Percentiles rank a stretch among this genome's conserved stretches.
Evolutionary conservation across 192 early-diverging fungal genomes (phyloP).

Genomic region (Backusella circina): DNA sequence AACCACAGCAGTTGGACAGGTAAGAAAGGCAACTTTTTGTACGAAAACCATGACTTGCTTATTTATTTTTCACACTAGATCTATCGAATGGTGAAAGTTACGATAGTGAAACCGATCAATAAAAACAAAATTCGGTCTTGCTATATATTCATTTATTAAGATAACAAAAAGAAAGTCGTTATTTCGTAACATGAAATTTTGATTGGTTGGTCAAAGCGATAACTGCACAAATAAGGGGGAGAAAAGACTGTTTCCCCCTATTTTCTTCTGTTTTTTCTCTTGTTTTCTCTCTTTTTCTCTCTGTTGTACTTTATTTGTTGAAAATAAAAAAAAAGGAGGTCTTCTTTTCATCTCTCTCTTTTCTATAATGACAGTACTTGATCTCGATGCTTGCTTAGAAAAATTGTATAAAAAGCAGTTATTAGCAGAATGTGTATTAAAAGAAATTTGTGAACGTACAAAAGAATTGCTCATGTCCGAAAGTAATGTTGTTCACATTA

Average conservation of each 20-base stretch:
- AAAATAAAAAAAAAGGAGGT: neutral
- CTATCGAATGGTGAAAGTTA: neutral
- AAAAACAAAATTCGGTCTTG: neutral
- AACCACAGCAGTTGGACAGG: neutral
- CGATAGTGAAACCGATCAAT: neutral
- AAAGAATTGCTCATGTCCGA: conserved; percentile 80
- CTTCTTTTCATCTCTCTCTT: neutral
- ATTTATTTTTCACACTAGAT: neutral
- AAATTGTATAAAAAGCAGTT: conserved; percentile 71
- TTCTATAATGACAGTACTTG: conserved; percentile 46
- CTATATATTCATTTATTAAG: neutral
- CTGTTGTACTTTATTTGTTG: neutral
- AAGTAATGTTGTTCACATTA: conserved; percentile 81
- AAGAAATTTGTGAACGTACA: conserved; percentile 76
- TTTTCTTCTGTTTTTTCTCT: neutral
- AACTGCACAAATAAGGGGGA: neutral
- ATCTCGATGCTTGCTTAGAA: conserved; percentile 81
- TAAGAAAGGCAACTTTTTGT: neutral
- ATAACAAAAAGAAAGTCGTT: neutral
- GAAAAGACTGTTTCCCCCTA: neutral
- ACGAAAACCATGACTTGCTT: neutral
- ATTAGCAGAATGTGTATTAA: conserved; percentile 68
- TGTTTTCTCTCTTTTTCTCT: neutral
- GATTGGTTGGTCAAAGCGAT: neutral
- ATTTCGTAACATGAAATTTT: neutral